Evolutionary conservation across 23 red algal species (phyloP).

Genomic region (Cyanidium caldarium): DNA sequence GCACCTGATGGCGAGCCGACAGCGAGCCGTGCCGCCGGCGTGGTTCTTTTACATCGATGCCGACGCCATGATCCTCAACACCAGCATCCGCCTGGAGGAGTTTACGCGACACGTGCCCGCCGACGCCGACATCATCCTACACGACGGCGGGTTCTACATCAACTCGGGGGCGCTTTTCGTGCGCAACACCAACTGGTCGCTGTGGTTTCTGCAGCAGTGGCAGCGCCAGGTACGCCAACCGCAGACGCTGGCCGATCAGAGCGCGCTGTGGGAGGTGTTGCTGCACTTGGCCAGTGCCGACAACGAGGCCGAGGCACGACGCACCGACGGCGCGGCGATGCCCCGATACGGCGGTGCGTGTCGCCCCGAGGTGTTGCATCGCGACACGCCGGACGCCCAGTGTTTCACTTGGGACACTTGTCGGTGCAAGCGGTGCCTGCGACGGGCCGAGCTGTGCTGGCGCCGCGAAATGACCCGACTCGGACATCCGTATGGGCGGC

Average conservation of each 20-base stretch:
- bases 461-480: neutral
- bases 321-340: neutral
- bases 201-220: neutral
- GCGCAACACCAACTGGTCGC: neutral
- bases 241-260: neutral
- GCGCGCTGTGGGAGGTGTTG: slow-evolving; percentile 2
- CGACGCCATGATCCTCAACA: neutral
- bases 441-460: slow-evolving; percentile 4
- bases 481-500: neutral
- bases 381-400: neutral
- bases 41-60: slow-evolving; percentile 6
- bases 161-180: neutral
- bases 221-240: neutral
- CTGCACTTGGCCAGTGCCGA: neutral
- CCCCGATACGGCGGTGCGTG: neutral
- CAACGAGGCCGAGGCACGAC: neutral
- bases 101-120: neutral
- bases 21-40: neutral
- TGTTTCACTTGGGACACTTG: slow-evolving; percentile 6
- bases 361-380: neutral
- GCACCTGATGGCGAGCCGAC: neutral
- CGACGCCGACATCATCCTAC: neutral
- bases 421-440: slow-evolving; percentile 1
- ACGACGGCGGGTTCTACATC: neutral
- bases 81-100: neutral